Evolutionary conservation across 345 rosid species (phyloP), one percentile per base, ranked within the genome.

Genomic region (Brassica nigra): DNA sequence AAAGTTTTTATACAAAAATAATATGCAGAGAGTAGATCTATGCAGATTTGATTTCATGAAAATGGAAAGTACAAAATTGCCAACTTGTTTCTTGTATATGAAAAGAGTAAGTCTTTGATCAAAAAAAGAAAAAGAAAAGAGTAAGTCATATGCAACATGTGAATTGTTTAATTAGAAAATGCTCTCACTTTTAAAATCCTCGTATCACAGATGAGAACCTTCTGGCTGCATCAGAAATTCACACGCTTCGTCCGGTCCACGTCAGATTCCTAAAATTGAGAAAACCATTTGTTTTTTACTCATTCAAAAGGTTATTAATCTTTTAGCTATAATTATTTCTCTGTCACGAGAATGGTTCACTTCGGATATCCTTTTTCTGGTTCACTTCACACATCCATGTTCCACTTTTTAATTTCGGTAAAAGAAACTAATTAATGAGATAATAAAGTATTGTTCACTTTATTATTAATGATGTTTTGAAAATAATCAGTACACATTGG

Each of bases 241-340:
- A 63, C 23, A 63, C 42, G 44, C 42, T 63, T 31, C 0, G 68
- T 63, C 68, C 68, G 42, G 68, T 63, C 68, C 18, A 63, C 68
- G 27, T 63, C 68, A 63, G 68, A 29, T 62, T 62, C 66, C 23
- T 31, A 62, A 7, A n/a, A 4, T 2, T 28, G 66, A 11, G 18
- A 12, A 29, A 62, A 62, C 36, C 16, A 29, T 12, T 30, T 30
- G 36, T 62, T 36, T 33, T 12, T 12, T 62, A 12, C 36, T 12
- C 29, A 62, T 28, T 11, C 36, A 29, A 29, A 59, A 59, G 31
- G n/a, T 59, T 59, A 59, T 39, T 12, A 59, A 63, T 31, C 5
- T n/a, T 62, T 62, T 62, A 27, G n/a, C 23, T 20, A 20, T 18
- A 18, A 55, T 59, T 59, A 3, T 28, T 61, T 29, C 18, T 62